Base-by-base conservation (phyloP, 2,329 filamentous ascomycete species). In the Metarhizium sp. region DNA sequence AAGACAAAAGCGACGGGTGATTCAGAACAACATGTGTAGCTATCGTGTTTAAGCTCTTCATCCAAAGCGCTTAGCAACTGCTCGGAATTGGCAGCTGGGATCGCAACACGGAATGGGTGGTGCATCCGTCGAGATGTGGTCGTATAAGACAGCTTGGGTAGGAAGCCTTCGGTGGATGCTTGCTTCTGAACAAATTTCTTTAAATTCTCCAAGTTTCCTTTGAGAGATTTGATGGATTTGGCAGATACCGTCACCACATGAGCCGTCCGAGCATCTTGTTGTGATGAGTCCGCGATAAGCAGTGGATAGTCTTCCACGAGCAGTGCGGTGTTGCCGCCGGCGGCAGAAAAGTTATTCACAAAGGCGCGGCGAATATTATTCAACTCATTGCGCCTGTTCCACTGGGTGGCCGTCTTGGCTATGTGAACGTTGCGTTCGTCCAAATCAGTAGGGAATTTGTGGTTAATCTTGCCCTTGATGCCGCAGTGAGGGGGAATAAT, bases 281-380 rank as follows among this genome's bases (percentile, higher is more conserved):
- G 18, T 4, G 13, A 18, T 51, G 20, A 14, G 34, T 29, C 7
- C n/a, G n/a, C 16, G 6, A 5, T 13, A 2, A 11, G 50, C 38
- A 18, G 4, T 29, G 80, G 77, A 1, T 75, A 75, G 5, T 80
- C 74, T 62, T 88, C 82, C 1, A 89, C 61, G 16, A 88, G 65
- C 40, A 89, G 64, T 16, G 83, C 82, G 1, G 85, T 87, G 68
- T 90, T 90, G 11, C 86, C 86, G 60, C 86, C 86, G 46, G 85
- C 85, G 6, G 86, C 86, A 59, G 80, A 81, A 63, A 87, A 88
- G 70, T 87, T 87, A 69, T 89, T 89, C 58, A 87, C 70, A 60
- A 81, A 79, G 8, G 79, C 69, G 3, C 75, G 68, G 48, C 77
- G 71, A 0, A 72, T 74, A n/a, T 25, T 59, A 72, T 76, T 16